Evolutionary conservation across 2,329 filamentous ascomycete genomes (phyloP).

Genomic region (Sarocladium oryzae): DNA sequence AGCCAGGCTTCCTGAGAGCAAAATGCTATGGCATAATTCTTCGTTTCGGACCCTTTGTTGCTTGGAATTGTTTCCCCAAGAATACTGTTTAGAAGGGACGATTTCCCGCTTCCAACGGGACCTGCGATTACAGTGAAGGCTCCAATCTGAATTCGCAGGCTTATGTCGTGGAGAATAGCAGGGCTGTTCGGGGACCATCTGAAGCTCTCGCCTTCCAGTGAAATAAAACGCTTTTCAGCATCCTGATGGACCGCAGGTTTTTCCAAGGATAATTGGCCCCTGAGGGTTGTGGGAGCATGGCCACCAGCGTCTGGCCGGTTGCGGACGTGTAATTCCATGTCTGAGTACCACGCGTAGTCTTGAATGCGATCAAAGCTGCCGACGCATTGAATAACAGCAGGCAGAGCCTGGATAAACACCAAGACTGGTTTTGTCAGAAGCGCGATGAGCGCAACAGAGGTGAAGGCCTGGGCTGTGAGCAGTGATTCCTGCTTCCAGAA

Average conservation of each 20-base stretch:
- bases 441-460: slow-evolving; percentile 15
- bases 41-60: too few relatives aligned
- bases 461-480: slow-evolving; percentile 17
- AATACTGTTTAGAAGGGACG: slow-evolving; percentile 15
- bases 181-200: too few relatives aligned
- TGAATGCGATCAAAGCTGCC: slow-evolving; percentile 19
- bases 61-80: slow-evolving; percentile 15
- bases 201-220: too few relatives aligned
- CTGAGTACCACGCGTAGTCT: too few relatives aligned
- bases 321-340: slow-evolving; percentile 12
- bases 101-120: slow-evolving; percentile 16
- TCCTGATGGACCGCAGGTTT: too few relatives aligned
- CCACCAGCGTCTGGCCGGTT: not conserved
- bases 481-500: slow-evolving; percentile 18
- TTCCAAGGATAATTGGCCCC: too few relatives aligned
- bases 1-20: slow-evolving; percentile 14
- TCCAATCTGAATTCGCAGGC: not conserved
- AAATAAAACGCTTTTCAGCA: not conserved
- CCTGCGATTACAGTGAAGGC: slow-evolving; percentile 8
- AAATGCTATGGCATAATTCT: slow-evolving; percentile 8
- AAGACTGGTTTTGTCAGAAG: slow-evolving; percentile 17
- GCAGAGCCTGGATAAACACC: slow-evolving; percentile 17
- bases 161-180: not conserved
- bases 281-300: not conserved
- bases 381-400: slow-evolving; percentile 14